phyloP scores from a whole-genome alignment of 179 eudicot genomes.

The Nepenthes alata region DNA sequence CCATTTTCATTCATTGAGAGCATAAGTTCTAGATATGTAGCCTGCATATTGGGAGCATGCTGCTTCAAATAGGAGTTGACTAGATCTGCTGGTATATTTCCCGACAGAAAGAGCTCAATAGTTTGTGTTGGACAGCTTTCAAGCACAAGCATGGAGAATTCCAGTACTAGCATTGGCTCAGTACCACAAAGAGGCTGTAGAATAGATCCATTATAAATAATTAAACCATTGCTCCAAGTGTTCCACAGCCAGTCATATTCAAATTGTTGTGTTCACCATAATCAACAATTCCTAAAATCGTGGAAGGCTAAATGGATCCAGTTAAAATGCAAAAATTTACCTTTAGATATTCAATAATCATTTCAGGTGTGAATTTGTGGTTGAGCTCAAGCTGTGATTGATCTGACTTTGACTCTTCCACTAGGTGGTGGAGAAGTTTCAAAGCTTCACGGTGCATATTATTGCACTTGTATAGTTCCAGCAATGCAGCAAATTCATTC shows the following conservation, averaged over 20 bases:
- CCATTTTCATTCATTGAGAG: slow-evolving; percentile 80
- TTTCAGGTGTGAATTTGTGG: slow-evolving; percentile 77
- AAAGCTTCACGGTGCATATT: slow-evolving; percentile 89
- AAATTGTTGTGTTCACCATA: background rate
- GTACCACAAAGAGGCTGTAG: slow-evolving; percentile 93
- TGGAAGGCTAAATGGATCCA: background rate
- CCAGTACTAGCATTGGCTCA: slow-evolving; percentile 93
- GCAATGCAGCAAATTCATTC: slow-evolving; percentile 44
- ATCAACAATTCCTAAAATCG: background rate
- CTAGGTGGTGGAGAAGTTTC: slow-evolving; percentile 61
- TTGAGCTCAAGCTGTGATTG: slow-evolving; percentile 46
- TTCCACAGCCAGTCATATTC: background rate
- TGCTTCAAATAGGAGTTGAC: slow-evolving; percentile 92
- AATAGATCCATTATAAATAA: slow-evolving; percentile 5
- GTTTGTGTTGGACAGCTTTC: slow-evolving; percentile 82
- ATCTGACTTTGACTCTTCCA: slow-evolving; percentile 69
- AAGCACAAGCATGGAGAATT: slow-evolving; percentile 86
- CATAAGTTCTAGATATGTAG: slow-evolving; percentile 87
- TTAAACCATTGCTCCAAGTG: background rate
- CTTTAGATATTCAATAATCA: slow-evolving; percentile 90
- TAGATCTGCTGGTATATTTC: slow-evolving; percentile 86
- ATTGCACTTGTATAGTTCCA: slow-evolving; percentile 79
- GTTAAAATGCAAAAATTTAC: slow-evolving; percentile 25
- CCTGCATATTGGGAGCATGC: slow-evolving; percentile 96
- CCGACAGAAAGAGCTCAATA: slow-evolving; percentile 88